These are phyloP conservation scores for Calonectria pteridis DNA, from an alignment of 2,329 filamentous ascomycete species.

Conservation along the genomic window DNA sequence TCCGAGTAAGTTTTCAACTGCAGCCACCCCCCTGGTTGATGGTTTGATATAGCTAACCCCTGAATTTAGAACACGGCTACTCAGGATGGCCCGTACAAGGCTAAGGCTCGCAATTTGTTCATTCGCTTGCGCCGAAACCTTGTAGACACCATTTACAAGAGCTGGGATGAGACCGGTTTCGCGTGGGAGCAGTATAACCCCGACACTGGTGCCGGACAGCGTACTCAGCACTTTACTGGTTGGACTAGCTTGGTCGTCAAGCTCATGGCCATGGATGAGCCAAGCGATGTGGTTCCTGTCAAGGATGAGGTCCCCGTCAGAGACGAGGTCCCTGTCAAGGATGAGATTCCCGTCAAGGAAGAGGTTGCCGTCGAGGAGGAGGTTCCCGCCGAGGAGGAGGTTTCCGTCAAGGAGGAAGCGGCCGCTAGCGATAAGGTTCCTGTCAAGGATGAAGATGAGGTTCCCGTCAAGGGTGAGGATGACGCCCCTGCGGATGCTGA, in stretches of 20 bases:
- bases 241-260: conserved; percentile 99
- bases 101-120: conserved; percentile 80
- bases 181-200: conserved; percentile 99
- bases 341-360: background rate
- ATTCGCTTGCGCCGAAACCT: conserved; percentile 83
- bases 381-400: background rate
- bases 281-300: conserved; percentile 53
- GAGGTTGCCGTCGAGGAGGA: background rate
- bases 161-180: conserved; percentile 93
- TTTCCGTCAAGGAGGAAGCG: background rate
- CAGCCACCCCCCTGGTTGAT: background rate
- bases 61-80: conserved; percentile 69
- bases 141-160: conserved; percentile 87
- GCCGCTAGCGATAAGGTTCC: background rate
- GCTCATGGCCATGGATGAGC: conserved; percentile 93
- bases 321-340: background rate
- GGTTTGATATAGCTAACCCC: conserved; percentile 46
- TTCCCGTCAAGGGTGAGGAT: background rate
- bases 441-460: background rate
- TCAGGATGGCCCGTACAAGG: conserved; percentile 75
- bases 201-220: conserved; percentile 91
- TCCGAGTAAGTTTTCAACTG: conserved; percentile 72
- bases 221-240: conserved; percentile 97
- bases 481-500: background rate
- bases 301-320: conserved; percentile 56